phyloP scores from a whole-genome alignment of 2,329 filamentous ascomycete species.

The Emericellopsis cladophorae region DNA sequence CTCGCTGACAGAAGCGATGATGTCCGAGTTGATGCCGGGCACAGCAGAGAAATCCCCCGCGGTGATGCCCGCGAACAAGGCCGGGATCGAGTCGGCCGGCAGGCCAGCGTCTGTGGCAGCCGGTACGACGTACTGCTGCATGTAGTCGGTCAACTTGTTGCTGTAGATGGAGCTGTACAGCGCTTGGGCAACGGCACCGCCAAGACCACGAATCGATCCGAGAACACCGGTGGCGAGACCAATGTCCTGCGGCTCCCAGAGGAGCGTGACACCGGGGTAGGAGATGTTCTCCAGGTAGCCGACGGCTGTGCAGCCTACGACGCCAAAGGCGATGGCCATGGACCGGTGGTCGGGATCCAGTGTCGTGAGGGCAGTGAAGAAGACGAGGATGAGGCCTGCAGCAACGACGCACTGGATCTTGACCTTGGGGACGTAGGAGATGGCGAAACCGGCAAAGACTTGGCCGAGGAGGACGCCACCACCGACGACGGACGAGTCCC shows the following conservation, averaged over 20 bases:
- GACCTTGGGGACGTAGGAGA: constrained; percentile 22
- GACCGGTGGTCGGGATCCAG: constrained; percentile 14
- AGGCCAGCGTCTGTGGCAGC: constrained; percentile 22
- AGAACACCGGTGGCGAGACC: constrained; percentile 29
- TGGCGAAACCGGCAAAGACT: constrained; percentile 18
- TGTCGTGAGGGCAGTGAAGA: constrained; percentile 17
- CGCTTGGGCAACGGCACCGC: constrained; percentile 22
- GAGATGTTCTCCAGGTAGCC: constrained; percentile 26
- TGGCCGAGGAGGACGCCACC: constrained; percentile 27
- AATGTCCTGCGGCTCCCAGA: constrained; percentile 32
- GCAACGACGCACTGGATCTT: constrained; percentile 20
- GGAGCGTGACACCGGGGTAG: constrained; percentile 28
- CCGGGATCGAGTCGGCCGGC: constrained; percentile 14
- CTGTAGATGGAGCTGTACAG: constrained; percentile 22
- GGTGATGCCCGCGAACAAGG: constrained; percentile 19
- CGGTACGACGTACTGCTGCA: constrained; percentile 18
- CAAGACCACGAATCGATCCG: constrained; percentile 29
- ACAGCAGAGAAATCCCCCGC: constrained; percentile 17
- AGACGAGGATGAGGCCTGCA: constrained; percentile 15
- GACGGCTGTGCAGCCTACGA: constrained; percentile 16
- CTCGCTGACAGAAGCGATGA: constrained; percentile 17
- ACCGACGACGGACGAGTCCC: constrained; percentile 27
- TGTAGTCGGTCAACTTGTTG: constrained; percentile 19
- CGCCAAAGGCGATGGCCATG: constrained; percentile 17
- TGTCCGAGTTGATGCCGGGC: constrained; percentile 18